Evolutionary conservation across 176 grass and related monocot species (phyloP).

Genomic region (Phyllostachys edulis): DNA sequence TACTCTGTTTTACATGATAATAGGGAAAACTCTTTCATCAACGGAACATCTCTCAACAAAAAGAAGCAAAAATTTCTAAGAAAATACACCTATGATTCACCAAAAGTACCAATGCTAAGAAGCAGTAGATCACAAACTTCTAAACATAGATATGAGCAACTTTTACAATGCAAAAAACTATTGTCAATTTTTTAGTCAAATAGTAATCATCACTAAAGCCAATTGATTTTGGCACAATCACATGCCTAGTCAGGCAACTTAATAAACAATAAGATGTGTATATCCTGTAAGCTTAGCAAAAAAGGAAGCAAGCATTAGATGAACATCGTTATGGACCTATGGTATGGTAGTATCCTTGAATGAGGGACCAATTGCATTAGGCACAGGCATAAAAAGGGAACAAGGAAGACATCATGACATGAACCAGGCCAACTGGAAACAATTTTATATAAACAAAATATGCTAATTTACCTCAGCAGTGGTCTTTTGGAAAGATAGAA

Average conservation of each 20-base stretch:
- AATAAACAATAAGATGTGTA: not conserved
- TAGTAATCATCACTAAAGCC: not conserved
- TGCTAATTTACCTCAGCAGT: constrained; percentile 57
- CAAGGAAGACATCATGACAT: not conserved
- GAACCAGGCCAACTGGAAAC: constrained; percentile 16
- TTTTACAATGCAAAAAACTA: constrained; percentile 19
- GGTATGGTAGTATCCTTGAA: not conserved
- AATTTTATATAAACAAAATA: constrained; percentile 8
- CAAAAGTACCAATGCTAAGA: constrained; percentile 11
- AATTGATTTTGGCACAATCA: not conserved
- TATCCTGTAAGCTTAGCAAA: not conserved
- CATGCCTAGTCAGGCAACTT: not conserved
- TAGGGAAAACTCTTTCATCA: constrained; percentile 30
- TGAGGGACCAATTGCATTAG: not conserved
- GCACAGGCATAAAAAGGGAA: not conserved
- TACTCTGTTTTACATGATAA: constrained; percentile 56
- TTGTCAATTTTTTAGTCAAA: not conserved
- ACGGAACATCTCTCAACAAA: constrained; percentile 14
- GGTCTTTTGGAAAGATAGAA: constrained; percentile 61
- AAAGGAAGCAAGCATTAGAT: not conserved
- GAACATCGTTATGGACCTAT: not conserved
- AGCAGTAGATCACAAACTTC: not conserved
- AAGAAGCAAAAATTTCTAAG: not conserved
- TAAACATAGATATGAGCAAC: not conserved
- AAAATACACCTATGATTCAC: not conserved